Evolutionary conservation across 306 rosid genomes (phyloP).

Genomic region (Fragaria nilgerrensis): DNA sequence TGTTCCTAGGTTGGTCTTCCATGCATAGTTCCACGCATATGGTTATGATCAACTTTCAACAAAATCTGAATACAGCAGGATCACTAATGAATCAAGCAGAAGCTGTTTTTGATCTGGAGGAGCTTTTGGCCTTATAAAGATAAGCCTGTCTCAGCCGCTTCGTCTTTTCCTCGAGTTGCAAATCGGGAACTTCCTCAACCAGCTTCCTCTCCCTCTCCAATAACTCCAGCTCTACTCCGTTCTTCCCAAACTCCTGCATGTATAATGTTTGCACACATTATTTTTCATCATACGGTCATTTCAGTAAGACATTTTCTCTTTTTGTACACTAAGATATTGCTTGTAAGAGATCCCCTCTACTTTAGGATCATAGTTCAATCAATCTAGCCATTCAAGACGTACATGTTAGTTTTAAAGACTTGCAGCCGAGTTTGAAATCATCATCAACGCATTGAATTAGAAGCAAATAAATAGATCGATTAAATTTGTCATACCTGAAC

Average conservation of each 20-base stretch:
- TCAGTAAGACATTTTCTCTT: too few relatives aligned
- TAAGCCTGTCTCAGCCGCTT: neutral
- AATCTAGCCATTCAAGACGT: too few relatives aligned
- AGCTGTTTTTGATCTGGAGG: neutral
- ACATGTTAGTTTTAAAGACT: too few relatives aligned
- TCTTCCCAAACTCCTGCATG: neutral
- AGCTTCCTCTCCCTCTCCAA: conserved; percentile 1
- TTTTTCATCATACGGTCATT: neutral
- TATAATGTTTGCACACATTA: neutral
- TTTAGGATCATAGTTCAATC: too few relatives aligned
- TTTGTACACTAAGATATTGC: too few relatives aligned
- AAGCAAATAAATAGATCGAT: too few relatives aligned
- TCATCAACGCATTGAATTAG: neutral
- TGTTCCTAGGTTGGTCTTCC: too few relatives aligned
- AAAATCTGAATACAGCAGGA: neutral
- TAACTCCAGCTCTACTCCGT: neutral
- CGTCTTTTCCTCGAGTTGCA: neutral
- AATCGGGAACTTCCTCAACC: neutral
- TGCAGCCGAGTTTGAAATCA: neutral
- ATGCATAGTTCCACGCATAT: too few relatives aligned
- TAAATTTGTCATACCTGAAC: too few relatives aligned
- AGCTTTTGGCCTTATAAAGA: neutral
- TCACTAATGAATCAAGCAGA: neutral
- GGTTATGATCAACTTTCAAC: neutral
- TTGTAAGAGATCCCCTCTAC: too few relatives aligned